A percentile compares a stretch with the other conserved stretches of the same genome.
Evolutionary conservation across 257 asterid species (phyloP).

Genomic region (Przewalskia tangutica): DNA sequence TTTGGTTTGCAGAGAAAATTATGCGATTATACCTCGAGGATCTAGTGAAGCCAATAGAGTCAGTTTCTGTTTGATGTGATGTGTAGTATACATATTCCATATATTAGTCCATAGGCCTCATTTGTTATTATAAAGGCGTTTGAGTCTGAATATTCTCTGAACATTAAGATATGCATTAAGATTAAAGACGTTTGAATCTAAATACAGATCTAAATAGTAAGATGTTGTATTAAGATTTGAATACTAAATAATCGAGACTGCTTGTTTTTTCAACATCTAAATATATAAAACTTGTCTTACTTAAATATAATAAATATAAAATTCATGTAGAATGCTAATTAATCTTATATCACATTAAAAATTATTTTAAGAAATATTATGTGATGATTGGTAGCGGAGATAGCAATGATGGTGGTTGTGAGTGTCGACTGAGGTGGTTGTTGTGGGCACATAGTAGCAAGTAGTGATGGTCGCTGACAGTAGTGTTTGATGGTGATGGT

Average conservation of each 20-base stretch:
- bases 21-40: not conserved
- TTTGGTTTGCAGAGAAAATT: not conserved
- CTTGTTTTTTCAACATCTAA: not conserved
- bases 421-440: not conserved
- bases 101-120: not conserved
- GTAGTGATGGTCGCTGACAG: not conserved
- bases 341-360: not conserved
- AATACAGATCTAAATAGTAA: no score
- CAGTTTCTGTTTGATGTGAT: not conserved
- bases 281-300: not conserved
- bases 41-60: not conserved
- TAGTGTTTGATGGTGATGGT: not conserved
- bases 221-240: no score
- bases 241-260: no score
- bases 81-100: not conserved
- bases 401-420: not conserved
- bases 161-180: not conserved
- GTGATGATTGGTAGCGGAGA: no score
- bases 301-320: no score
- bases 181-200: not conserved
- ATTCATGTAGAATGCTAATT: no score
- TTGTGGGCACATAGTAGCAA: not conserved
- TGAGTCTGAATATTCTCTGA: not conserved
- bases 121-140: not conserved
- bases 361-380: not conserved